These are phyloP conservation scores for Oemleria cerasiformis DNA, from an alignment of 306 rosid species.

Conservation along the genomic window DNA sequence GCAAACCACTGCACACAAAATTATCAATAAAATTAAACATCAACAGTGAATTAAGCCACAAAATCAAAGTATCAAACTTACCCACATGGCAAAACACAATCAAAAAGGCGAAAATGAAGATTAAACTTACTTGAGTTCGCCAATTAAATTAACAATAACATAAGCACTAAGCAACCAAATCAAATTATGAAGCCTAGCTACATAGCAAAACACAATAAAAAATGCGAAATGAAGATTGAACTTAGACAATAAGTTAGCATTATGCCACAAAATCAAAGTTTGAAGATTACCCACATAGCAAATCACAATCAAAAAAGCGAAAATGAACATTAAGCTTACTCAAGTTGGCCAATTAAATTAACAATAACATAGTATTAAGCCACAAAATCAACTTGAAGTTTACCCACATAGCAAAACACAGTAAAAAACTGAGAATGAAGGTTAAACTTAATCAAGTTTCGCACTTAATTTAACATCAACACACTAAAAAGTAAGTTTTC, in stretches of 20 bases:
- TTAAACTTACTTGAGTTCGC: too few species aligned
- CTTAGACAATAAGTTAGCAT: neutral
- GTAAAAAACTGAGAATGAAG: neutral
- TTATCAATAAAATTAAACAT: neutral
- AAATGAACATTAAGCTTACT: neutral
- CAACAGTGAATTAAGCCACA: neutral
- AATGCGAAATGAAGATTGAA: too few species aligned
- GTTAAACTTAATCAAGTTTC: conserved; percentile 48
- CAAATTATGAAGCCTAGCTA: conserved; percentile 1
- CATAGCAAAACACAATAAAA: neutral
- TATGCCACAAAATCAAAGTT: neutral
- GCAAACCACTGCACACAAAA: conserved; percentile 48
- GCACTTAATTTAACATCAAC: conserved; percentile 20
- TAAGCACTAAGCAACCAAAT: neutral
- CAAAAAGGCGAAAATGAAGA: too few species aligned
- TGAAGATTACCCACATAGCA: neutral
- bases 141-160: neutral
- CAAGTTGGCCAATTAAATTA: neutral
- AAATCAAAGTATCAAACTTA: neutral
- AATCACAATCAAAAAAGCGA: neutral
- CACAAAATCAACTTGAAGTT: neutral
- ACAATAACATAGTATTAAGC: neutral
- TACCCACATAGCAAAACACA: neutral
- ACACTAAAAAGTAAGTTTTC: conserved; percentile 38
- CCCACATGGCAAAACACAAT: neutral